Evolutionary conservation across 2,329 filamentous ascomycete genomes (phyloP).

Genomic region (Hypocrella siamensis): DNA sequence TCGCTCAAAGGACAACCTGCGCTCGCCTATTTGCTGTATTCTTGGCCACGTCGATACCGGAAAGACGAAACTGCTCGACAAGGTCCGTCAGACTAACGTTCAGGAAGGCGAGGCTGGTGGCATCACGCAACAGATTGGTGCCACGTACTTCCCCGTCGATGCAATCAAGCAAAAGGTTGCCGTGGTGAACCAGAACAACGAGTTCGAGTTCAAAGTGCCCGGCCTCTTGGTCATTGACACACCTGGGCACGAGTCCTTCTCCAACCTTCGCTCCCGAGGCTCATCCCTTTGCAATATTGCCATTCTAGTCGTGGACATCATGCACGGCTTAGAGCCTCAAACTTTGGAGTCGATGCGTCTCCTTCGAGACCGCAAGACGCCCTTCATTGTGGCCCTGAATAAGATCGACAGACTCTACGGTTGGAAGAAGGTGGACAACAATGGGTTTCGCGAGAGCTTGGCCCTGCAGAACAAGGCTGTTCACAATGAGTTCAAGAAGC

Average conservation of each 20-base stretch:
- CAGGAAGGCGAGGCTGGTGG: conserved; percentile 98
- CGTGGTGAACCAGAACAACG: conserved; percentile 80
- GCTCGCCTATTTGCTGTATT: conserved; percentile 98
- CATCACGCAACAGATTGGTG: conserved; percentile 99
- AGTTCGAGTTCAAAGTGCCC: conserved; percentile 93
- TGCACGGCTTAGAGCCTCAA: conserved; percentile 97
- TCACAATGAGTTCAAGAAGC: conserved; percentile 84
- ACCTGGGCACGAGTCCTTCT: conserved; percentile 99
- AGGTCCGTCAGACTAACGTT: conserved; percentile 95
- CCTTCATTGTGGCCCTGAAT: conserved; percentile 97
- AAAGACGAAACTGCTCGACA: conserved; percentile 98
- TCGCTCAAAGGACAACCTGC: conserved; percentile 82
- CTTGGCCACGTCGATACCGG: conserved; percentile 99
- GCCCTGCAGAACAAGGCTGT: conserved; percentile 82
- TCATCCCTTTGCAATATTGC: conserved; percentile 99
- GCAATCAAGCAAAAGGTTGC: conserved; percentile 83
- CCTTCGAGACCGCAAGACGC: conserved; percentile 83
- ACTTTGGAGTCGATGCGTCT: conserved; percentile 95
- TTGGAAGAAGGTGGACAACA: conserved; percentile 98
- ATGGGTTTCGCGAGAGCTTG: conserved; percentile 89
- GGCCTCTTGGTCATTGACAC: conserved; percentile 96
- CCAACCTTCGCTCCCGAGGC: conserved; percentile 88
- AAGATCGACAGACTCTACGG: conserved; percentile 99
- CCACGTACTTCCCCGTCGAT: conserved; percentile 95
- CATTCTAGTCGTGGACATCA: conserved; percentile 97